These are phyloP conservation scores for Lepidopterella palustris DNA, from an alignment of 495 filamentous ascomycete species.

Conservation along the genomic window DNA sequence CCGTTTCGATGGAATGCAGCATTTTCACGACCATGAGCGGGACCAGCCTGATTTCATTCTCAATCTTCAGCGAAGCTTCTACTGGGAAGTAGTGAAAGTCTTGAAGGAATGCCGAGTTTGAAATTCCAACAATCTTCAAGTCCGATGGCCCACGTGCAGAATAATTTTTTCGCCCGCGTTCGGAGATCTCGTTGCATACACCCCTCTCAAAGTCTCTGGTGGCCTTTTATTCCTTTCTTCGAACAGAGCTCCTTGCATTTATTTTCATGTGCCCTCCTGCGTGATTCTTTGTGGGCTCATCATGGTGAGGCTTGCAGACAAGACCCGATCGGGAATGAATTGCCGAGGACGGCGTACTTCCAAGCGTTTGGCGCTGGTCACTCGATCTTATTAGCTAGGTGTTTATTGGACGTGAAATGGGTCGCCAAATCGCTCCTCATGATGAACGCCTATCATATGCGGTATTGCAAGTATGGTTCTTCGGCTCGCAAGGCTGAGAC, in stretches of 20 bases:
- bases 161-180: too few relatives aligned
- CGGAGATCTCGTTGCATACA: too few relatives aligned
- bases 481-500: too few relatives aligned
- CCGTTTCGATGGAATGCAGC: background rate
- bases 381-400: too few relatives aligned
- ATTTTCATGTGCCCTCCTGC: too few relatives aligned
- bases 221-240: background rate
- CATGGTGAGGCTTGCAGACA: background rate
- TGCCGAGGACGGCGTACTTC: background rate
- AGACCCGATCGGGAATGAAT: background rate
- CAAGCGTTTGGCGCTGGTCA: background rate
- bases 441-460: background rate
- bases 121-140: too few relatives aligned
- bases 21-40: background rate
- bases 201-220: background rate
- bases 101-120: conserved; percentile 6
- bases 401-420: background rate
- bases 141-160: too few relatives aligned
- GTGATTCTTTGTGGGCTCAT: background rate
- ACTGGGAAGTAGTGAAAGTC: conserved; percentile 3
- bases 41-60: conserved; percentile 1
- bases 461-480: too few relatives aligned
- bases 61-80: conserved; percentile 3
- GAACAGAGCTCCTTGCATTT: too few relatives aligned
- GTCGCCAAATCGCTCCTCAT: background rate